Base-by-base conservation (phyloP, 345 rosid species). In the Hypericum androsaemum region DNA sequence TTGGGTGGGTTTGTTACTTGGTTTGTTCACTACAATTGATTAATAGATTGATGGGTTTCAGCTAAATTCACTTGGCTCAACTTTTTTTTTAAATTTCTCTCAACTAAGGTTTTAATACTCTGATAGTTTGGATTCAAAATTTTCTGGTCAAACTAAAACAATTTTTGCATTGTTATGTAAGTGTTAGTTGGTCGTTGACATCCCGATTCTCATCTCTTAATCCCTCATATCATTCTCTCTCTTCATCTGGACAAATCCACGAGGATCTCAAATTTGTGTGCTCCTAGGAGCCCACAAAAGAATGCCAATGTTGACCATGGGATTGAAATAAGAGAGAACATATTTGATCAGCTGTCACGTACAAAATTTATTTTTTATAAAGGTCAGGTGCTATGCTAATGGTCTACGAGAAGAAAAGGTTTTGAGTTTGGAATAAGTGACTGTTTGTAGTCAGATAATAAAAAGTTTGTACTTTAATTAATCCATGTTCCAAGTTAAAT, bases 231-330 rank as follows among this genome's bases (percentile, higher is more conserved):
- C 50, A 57, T 62, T 56, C 47, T 50, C 12, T 61, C 64, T 51
- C 58, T 44, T 41, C 66, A 53, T 64, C 59, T 58, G 60, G 64
- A 61, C 54, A 54, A 45, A 43, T 66, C 64, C 58, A 46, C 36
- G 47, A 7, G 12, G 50, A 17, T 57, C 38, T 41, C 1, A 11
- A 37, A 5, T 39, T 10, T 38, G 38, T 22, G 32, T 22, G 32
- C 32, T 22, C 2, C 54, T 28, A 49, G 14, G 60, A 37, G 57
- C 47, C 67, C 63, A n/a, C 60, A 45, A 43, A 22, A 52, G 71
- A 67, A 76, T 59, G 75, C 83, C 80, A 73, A 68, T 65, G 60
- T 75, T 77, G 79, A 77, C 80, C 53, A 48, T 8, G 7, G 37
- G 32, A 22, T 4, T 22, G 32, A 52, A 51, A 48, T 50, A 51